Conservation (phyloP, 257 asterid species). For the Solanum appendiculatum region DNA sequence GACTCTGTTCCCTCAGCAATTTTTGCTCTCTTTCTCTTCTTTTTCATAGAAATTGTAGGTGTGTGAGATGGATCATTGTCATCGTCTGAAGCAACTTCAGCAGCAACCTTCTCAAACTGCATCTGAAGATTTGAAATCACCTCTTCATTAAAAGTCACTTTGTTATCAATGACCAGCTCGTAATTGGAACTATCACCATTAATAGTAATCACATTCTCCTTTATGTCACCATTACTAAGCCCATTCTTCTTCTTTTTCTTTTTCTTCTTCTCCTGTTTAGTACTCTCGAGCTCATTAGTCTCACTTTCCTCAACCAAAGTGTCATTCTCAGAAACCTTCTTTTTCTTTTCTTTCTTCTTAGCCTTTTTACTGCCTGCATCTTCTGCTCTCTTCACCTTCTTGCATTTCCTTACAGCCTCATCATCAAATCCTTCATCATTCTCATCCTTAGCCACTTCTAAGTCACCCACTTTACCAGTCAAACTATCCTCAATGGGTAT, state of each 20-base stretch:
- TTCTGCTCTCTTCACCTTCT: conserved; percentile 37
- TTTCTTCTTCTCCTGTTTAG: conserved; percentile 18
- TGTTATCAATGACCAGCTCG: conserved; percentile 21
- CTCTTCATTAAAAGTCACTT: conserved; percentile 27
- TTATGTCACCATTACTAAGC: conserved; percentile 4
- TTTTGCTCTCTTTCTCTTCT: conserved; percentile 55
- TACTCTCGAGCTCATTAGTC: not conserved
- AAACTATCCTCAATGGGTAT: conserved; percentile 40
- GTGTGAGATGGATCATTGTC: conserved; percentile 19
- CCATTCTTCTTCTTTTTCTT: conserved; percentile 14
- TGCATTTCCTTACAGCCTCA: conserved; percentile 29
- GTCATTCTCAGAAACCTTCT: conserved; percentile 8
- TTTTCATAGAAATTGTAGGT: conserved; percentile 23
- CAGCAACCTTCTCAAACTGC: conserved; percentile 82
- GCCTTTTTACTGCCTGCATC: conserved; percentile 32
- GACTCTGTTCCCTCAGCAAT: conserved; percentile 6
- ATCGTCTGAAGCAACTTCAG: conserved; percentile 33
- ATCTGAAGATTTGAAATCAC: conserved; percentile 75
- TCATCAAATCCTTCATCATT: conserved; percentile 3
- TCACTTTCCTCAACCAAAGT: conserved; percentile 1
- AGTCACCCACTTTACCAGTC: conserved; percentile 2
- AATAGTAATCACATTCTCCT: conserved; percentile 2
- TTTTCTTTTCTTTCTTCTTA: conserved; percentile 23
- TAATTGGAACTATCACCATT: conserved; percentile 9
- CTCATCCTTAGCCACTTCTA: conserved; percentile 15